Percentiles rank a stretch among this genome's conserved stretches.
Conservation (phyloP, 139 green algal species). For the Coelastrella sp. region DNA sequence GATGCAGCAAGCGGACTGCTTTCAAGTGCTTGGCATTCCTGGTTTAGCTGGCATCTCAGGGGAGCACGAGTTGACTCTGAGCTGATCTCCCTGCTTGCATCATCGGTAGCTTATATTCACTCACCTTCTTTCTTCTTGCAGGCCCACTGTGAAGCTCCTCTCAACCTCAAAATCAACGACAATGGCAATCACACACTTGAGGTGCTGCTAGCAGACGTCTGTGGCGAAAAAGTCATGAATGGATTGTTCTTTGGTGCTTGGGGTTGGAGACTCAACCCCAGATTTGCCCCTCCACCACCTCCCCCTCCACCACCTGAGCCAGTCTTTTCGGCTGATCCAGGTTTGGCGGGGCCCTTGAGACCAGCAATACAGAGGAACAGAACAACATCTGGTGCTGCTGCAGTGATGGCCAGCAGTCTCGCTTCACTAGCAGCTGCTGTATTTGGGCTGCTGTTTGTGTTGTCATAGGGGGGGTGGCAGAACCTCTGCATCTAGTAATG, state of each 20-base stretch:
- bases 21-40: background rate
- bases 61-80: no score
- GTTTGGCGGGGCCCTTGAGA: background rate
- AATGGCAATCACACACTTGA: slow-evolving; percentile 51
- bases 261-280: slow-evolving; percentile 47
- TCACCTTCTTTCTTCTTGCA: background rate
- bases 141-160: slow-evolving; percentile 46
- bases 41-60: no score
- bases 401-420: background rate
- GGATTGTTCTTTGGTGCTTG: slow-evolving; percentile 48
- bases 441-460: background rate
- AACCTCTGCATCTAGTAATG: background rate
- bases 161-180: slow-evolving; percentile 44
- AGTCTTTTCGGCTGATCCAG: slow-evolving; percentile 4
- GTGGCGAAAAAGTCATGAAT: slow-evolving; percentile 31
- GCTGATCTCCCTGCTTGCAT: no score
- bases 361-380: background rate
- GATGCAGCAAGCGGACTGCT: background rate
- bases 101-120: no score
- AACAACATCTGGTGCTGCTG: background rate
- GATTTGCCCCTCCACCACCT: slow-evolving; percentile 30
- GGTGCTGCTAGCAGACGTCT: slow-evolving; percentile 46
- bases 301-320: slow-evolving; percentile 32
- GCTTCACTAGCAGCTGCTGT: background rate
- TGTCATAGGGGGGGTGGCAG: background rate